Evolutionary conservation across 2,329 filamentous ascomycete genomes (phyloP).

Genomic region (Beauveria rudraprayagi): DNA sequence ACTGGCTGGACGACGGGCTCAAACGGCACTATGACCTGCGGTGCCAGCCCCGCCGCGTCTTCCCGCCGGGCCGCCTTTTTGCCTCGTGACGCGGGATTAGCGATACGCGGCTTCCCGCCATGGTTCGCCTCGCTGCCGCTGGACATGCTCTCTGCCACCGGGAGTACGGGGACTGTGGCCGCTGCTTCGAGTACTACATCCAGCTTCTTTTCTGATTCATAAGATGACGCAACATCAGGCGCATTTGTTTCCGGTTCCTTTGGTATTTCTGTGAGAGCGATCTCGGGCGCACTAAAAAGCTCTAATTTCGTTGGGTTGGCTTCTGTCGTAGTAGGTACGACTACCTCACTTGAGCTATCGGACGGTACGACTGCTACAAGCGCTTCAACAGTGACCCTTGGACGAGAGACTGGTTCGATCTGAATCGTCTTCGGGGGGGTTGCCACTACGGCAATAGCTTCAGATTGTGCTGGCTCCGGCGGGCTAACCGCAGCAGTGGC

Average conservation of each 20-base stretch:
- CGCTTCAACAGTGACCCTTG: neutral
- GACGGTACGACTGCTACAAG: neutral
- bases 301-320: neutral
- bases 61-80: constrained; percentile 44
- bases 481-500: neutral
- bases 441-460: neutral
- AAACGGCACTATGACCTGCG: constrained; percentile 33
- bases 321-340: neutral
- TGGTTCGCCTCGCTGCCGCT: neutral
- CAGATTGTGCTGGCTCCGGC: neutral
- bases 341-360: neutral
- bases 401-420: neutral
- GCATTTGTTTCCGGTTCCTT: neutral
- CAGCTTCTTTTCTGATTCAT: neutral
- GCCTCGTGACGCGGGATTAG: constrained; percentile 44
- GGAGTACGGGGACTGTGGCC: neutral
- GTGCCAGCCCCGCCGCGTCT: constrained; percentile 41
- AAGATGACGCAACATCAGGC: neutral
- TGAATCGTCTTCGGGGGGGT: neutral
- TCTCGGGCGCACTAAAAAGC: neutral
- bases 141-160: neutral
- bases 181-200: neutral
- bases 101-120: constrained; percentile 19
- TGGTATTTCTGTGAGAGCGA: neutral
- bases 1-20: constrained; percentile 17